phyloP scores from a whole-genome alignment of 2,329 filamentous ascomycete species.

The Exophiala sp. region DNA sequence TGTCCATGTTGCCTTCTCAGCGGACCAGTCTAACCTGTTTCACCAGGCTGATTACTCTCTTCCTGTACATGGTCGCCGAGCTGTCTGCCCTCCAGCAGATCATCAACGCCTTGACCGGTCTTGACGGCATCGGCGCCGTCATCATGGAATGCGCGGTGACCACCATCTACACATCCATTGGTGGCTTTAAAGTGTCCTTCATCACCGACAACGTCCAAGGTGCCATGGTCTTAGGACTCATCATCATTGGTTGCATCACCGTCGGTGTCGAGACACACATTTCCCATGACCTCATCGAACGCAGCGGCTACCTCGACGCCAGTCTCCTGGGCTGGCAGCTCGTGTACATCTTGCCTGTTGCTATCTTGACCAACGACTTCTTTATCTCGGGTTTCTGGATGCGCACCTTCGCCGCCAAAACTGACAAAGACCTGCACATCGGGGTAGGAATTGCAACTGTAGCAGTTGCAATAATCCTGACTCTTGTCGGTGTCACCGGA shows the following conservation, averaged over 20 bases:
- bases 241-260: slow-evolving; percentile 73
- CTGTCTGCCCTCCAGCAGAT: slow-evolving; percentile 79
- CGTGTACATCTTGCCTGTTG: slow-evolving; percentile 77
- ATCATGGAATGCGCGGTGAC: slow-evolving; percentile 76
- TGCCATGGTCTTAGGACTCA: slow-evolving; percentile 69
- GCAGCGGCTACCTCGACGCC: slow-evolving; percentile 65
- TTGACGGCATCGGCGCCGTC: slow-evolving; percentile 70
- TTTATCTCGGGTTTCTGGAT: slow-evolving; percentile 84
- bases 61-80: slow-evolving; percentile 83
- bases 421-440: slow-evolving; percentile 72
- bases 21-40: slow-evolving; percentile 16
- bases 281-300: slow-evolving; percentile 63
- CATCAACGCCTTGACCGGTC: slow-evolving; percentile 67
- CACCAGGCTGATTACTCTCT: slow-evolving; percentile 66
- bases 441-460: slow-evolving; percentile 67
- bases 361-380: slow-evolving; percentile 80
- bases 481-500: slow-evolving; percentile 68
- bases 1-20: slow-evolving; percentile 14
- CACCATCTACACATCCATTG: slow-evolving; percentile 78
- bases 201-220: slow-evolving; percentile 80
- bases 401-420: slow-evolving; percentile 73
- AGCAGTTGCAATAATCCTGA: slow-evolving; percentile 65
- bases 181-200: slow-evolving; percentile 80
- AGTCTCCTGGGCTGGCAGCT: slow-evolving; percentile 79
- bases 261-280: slow-evolving; percentile 73